phyloP scores from a whole-genome alignment of 2,329 filamentous ascomycete genomes.

The Colletotrichum gigasporum region DNA sequence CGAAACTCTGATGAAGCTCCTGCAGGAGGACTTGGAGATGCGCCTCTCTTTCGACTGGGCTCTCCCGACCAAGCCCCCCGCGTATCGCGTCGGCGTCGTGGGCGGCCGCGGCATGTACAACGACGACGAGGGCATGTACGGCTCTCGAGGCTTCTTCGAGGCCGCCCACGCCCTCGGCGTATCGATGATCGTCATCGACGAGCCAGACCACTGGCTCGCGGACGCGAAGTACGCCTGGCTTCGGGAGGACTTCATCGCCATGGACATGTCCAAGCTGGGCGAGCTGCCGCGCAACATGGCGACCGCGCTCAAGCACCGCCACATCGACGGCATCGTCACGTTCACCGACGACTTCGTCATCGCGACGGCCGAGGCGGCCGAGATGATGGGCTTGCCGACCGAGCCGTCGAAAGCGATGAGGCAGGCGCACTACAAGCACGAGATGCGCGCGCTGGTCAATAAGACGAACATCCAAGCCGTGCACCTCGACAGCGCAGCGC shows the following conservation, averaged over 20 bases:
- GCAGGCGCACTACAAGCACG: slow-evolving; percentile 42
- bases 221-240: slow-evolving; percentile 35
- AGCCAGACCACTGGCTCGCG: slow-evolving; percentile 49
- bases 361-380: slow-evolving; percentile 41
- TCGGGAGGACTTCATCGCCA: slow-evolving; percentile 43
- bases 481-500: slow-evolving; percentile 31
- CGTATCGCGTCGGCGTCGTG: no score
- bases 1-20: no score
- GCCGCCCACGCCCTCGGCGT: slow-evolving; percentile 43
- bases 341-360: slow-evolving; percentile 42
- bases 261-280: slow-evolving; percentile 39
- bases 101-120: no score
- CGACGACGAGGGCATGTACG: no score
- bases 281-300: slow-evolving; percentile 41
- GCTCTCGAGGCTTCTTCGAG: no score
- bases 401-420: slow-evolving; percentile 37
- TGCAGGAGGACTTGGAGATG: no score
- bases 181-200: slow-evolving; percentile 46
- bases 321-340: slow-evolving; percentile 47
- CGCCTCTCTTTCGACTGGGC: no score
- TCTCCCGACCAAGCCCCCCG: no score
- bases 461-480: slow-evolving; percentile 30
- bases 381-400: slow-evolving; percentile 43
- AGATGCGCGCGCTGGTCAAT: slow-evolving; percentile 35
- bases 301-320: slow-evolving; percentile 35